Conservation (phyloP, 106 monocot genomes). For the Acorus calamus region DNA sequence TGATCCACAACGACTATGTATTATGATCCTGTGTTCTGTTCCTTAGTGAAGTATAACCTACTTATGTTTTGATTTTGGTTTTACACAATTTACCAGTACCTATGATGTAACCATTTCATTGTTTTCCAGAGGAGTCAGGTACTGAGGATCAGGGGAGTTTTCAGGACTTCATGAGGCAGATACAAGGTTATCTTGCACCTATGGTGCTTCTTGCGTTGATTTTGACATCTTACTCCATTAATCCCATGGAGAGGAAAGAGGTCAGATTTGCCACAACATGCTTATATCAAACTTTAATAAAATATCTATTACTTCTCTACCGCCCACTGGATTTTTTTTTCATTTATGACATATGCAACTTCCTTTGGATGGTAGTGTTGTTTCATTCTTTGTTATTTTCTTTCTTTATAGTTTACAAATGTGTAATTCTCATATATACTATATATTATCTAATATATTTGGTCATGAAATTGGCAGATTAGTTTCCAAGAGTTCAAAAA, state of each 20-base stretch:
- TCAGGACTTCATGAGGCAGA: constrained; percentile 54
- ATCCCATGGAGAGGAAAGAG: constrained; percentile 68
- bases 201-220: constrained; percentile 66
- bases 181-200: constrained; percentile 66
- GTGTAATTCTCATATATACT: too few relatives aligned
- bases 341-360: not conserved
- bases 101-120: not conserved
- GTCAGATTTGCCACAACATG: constrained; percentile 15
- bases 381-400: not conserved
- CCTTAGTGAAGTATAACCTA: too few relatives aligned
- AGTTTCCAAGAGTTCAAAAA: constrained; percentile 99
- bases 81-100: not conserved
- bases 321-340: not conserved
- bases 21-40: too few relatives aligned
- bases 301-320: not conserved
- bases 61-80: not conserved
- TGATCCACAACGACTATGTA: too few relatives aligned
- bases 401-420: too few relatives aligned
- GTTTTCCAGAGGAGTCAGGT: constrained; percentile 56
- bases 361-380: not conserved
- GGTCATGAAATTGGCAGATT: constrained; percentile 34
- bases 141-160: constrained; percentile 62
- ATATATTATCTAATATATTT: too few relatives aligned
- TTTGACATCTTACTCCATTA: constrained; percentile 50
- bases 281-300: too few relatives aligned